These are phyloP conservation scores for Exutisphaerella laricina DNA, from an alignment of 2,329 filamentous ascomycete species.

Conservation along the genomic window DNA sequence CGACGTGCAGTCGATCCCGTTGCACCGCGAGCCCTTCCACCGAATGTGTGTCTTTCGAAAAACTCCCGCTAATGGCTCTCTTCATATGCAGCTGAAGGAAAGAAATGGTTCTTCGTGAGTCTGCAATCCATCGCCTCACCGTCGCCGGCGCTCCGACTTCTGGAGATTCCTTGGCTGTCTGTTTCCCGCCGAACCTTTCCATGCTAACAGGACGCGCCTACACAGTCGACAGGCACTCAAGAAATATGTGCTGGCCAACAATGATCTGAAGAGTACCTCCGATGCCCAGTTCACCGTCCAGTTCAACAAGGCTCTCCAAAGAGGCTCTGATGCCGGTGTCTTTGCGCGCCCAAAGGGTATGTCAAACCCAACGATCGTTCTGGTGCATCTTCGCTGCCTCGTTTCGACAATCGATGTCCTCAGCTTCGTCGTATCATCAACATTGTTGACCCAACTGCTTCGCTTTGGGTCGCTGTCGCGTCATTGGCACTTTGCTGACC, in stretches of 20 bases:
- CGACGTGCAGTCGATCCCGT: slow-evolving; percentile 20
- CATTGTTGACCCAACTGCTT: slow-evolving; percentile 7
- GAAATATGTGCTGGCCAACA: slow-evolving; percentile 70
- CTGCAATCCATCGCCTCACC: slow-evolving; percentile 27
- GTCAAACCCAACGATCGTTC: slow-evolving; percentile 34
- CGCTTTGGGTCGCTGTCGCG: slow-evolving; percentile 2
- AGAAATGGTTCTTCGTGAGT: slow-evolving; percentile 64
- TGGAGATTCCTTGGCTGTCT: too few species aligned
- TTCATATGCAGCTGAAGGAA: slow-evolving; percentile 58
- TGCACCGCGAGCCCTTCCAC: slow-evolving; percentile 7
- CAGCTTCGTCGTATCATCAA: slow-evolving; percentile 7
- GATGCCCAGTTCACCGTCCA: slow-evolving; percentile 61
- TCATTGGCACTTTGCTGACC: slow-evolving; percentile 22
- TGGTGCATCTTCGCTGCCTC: slow-evolving; percentile 11
- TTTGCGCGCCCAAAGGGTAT: slow-evolving; percentile 89
- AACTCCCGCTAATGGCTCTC: slow-evolving; percentile 48
- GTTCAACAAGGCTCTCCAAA: slow-evolving; percentile 79
- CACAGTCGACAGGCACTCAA: slow-evolving; percentile 64
- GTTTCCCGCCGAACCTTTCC: too few species aligned
- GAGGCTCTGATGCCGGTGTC: slow-evolving; percentile 77
- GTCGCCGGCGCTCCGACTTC: slow-evolving; percentile 23
- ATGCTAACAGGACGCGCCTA: slow-evolving; percentile 24
- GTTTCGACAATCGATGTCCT: slow-evolving; percentile 9
- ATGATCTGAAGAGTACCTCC: slow-evolving; percentile 52
- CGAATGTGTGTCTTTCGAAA: slow-evolving; percentile 15